These are phyloP conservation scores for Neopestalotiopsis clavispora DNA, from an alignment of 2,329 filamentous ascomycete species.

Conservation along the genomic window DNA sequence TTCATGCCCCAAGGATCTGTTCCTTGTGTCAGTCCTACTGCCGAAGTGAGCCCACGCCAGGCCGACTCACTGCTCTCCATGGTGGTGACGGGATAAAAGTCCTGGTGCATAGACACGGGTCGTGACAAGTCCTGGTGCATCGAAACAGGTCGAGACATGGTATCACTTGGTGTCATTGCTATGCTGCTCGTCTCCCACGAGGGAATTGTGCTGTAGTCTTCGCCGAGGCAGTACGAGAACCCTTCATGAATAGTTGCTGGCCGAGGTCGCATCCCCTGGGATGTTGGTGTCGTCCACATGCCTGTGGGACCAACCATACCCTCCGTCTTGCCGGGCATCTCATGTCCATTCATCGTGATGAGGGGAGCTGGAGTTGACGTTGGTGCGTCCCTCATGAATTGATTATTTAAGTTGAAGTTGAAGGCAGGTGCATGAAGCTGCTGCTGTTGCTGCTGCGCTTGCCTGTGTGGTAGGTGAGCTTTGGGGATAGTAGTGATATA, in stretches of 20 bases:
- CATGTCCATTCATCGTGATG: constrained; percentile 56
- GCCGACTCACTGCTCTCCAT: constrained; percentile 53
- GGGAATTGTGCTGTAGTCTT: constrained; percentile 56
- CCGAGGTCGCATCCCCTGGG: constrained; percentile 55
- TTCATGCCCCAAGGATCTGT: constrained; percentile 59
- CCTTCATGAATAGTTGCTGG: constrained; percentile 66
- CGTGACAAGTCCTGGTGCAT: constrained; percentile 64
- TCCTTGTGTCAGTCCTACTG: constrained; percentile 27
- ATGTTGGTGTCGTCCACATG: constrained; percentile 60
- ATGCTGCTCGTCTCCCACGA: constrained; percentile 61
- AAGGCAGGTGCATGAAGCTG: constrained; percentile 56
- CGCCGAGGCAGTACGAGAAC: constrained; percentile 62
- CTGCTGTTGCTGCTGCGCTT: constrained; percentile 46
- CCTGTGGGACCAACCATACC: constrained; percentile 49
- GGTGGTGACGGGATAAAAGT: constrained; percentile 57
- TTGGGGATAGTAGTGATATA: constrained; percentile 18
- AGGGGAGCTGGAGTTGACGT: constrained; percentile 47
- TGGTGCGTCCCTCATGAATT: constrained; percentile 50
- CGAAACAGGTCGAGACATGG: constrained; percentile 58
- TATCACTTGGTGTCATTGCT: constrained; percentile 56
- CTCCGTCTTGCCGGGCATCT: constrained; percentile 54
- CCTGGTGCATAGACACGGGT: constrained; percentile 56
- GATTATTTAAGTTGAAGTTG: constrained; percentile 52
- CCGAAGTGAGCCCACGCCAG: constrained; percentile 10
- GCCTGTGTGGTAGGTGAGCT: constrained; percentile 46